Percentiles rank a stretch among this genome's conserved stretches.
phyloP scores from a whole-genome alignment of 1,284 basidiomycete genomes.

The Thelephora terrestris region DNA sequence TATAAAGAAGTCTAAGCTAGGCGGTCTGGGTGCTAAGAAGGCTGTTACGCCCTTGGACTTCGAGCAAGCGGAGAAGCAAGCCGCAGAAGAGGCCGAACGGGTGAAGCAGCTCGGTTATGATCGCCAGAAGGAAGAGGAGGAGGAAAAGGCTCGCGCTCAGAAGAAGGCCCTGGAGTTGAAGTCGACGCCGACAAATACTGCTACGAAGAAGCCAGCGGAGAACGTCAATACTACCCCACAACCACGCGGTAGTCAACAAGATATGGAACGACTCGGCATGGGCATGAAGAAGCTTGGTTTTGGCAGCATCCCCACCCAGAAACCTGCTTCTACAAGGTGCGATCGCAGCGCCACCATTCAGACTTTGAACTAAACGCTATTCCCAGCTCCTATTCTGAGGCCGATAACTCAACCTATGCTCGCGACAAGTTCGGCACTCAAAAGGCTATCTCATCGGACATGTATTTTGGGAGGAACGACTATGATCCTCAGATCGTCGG shows the following conservation, averaged over 20 bases:
- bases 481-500: slow-evolving; percentile 71
- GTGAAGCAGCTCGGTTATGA: slow-evolving; percentile 87
- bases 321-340: slow-evolving; percentile 41
- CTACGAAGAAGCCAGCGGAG: slow-evolving; percentile 19
- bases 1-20: slow-evolving; percentile 61
- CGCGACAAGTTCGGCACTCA: slow-evolving; percentile 87
- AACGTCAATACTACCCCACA: slow-evolving; percentile 14
- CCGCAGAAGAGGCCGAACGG: slow-evolving; percentile 81
- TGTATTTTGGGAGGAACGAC: slow-evolving; percentile 88
- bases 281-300: slow-evolving; percentile 85
- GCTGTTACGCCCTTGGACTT: slow-evolving; percentile 75
- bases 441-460: slow-evolving; percentile 95
- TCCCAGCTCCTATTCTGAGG: slow-evolving; percentile 25
- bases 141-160: slow-evolving; percentile 51
- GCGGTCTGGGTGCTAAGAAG: slow-evolving; percentile 83
- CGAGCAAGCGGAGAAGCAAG: slow-evolving; percentile 83
- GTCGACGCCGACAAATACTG: slow-evolving; percentile 18
- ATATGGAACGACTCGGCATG: slow-evolving; percentile 62
- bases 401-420: slow-evolving; percentile 65
- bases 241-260: slow-evolving; percentile 31
- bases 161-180: slow-evolving; percentile 42
- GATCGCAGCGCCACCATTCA: slow-evolving; percentile 11
- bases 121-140: slow-evolving; percentile 65
- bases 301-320: slow-evolving; percentile 61
- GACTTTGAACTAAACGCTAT: not conserved